Percentiles rank a stretch among this genome's conserved stretches.
These are phyloP conservation scores for Boletus albobrunnescens DNA, from an alignment of 1,284 basidiomycete species.

Conservation along the genomic window DNA sequence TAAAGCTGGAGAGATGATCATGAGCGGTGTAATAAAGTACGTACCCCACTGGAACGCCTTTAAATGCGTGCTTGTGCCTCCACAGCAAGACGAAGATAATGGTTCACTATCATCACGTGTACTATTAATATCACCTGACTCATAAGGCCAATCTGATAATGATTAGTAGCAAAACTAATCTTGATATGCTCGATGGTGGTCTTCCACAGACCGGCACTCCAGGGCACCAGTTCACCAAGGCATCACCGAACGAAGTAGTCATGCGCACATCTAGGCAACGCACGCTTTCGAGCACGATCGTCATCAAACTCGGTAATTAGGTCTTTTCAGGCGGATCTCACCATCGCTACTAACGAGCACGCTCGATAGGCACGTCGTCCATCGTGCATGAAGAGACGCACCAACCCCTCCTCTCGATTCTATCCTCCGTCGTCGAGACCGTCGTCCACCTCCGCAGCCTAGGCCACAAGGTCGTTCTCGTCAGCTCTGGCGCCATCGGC, in stretches of 20 bases:
- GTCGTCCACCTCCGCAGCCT: slow-evolving; percentile 73
- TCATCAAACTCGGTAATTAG: slow-evolving; percentile 76
- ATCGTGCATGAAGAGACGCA: slow-evolving; percentile 90
- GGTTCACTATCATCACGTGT: no score
- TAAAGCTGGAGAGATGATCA: no score
- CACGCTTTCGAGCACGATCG: slow-evolving; percentile 57
- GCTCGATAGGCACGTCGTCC: slow-evolving; percentile 76
- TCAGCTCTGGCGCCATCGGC: slow-evolving; percentile 94
- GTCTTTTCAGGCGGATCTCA: neutral
- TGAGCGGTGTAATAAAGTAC: no score
- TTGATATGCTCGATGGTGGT: slow-evolving; percentile 6
- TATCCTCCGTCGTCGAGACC: slow-evolving; percentile 91
- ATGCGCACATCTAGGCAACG: slow-evolving; percentile 24
- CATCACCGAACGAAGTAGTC: slow-evolving; percentile 9
- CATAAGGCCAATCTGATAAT: no score
- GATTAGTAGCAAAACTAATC: no score
- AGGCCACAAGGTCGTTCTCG: slow-evolving; percentile 93
- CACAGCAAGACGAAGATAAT: no score
- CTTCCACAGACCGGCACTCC: slow-evolving; percentile 10
- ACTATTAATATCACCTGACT: no score
- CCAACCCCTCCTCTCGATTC: slow-evolving; percentile 83
- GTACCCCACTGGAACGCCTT: no score
- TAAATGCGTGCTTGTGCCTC: no score
- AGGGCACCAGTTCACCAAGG: neutral
- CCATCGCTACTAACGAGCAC: slow-evolving; percentile 1